A percentile compares a stretch with the other conserved stretches of the same genome.
Evolutionary conservation across 2,329 filamentous ascomycete genomes (phyloP).

Genomic region (Monosporascus sp.): DNA sequence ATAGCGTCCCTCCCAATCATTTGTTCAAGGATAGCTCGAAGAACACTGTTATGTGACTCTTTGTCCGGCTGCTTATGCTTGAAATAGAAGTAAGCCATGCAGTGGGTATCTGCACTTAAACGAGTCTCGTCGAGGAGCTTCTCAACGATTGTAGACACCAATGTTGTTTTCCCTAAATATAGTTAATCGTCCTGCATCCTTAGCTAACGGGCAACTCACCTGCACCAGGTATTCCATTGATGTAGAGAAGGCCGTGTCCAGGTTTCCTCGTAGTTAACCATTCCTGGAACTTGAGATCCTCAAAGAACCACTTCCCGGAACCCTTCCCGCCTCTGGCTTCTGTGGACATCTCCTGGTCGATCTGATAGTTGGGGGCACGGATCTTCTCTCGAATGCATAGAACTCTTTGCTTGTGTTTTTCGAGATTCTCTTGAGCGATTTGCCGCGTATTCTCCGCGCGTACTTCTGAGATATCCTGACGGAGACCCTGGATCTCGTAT

Average conservation of each 20-base stretch:
- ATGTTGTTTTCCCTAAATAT: not conserved
- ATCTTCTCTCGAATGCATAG: constrained; percentile 1
- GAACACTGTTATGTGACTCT: constrained; percentile 1
- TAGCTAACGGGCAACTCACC: not conserved
- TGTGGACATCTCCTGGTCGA: constrained; percentile 5
- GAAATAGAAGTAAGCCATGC: constrained; percentile 8
- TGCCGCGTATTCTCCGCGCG: not conserved
- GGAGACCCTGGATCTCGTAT: constrained; percentile 1
- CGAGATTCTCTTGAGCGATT: not conserved
- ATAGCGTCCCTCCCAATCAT: constrained; percentile 1
- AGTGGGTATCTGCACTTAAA: not conserved
- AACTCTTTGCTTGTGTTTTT: not conserved
- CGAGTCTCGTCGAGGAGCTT: not conserved
- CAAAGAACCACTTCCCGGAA: constrained; percentile 5
- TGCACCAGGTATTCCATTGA: constrained; percentile 1
- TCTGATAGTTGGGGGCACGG: constrained; percentile 1
- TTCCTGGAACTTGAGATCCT: not conserved
- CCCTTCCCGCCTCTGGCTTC: constrained; percentile 1
- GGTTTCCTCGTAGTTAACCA: not conserved
- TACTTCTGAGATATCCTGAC: not conserved
- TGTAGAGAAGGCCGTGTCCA: not conserved
- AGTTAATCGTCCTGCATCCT: not conserved
- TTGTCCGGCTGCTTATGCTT: constrained; percentile 4
- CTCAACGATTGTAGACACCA: not conserved
- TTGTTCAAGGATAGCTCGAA: constrained; percentile 4